Evolutionary conservation across 768 basidiomycete genomes (phyloP).

Genomic region (Coprinopsis marcescibilis): DNA sequence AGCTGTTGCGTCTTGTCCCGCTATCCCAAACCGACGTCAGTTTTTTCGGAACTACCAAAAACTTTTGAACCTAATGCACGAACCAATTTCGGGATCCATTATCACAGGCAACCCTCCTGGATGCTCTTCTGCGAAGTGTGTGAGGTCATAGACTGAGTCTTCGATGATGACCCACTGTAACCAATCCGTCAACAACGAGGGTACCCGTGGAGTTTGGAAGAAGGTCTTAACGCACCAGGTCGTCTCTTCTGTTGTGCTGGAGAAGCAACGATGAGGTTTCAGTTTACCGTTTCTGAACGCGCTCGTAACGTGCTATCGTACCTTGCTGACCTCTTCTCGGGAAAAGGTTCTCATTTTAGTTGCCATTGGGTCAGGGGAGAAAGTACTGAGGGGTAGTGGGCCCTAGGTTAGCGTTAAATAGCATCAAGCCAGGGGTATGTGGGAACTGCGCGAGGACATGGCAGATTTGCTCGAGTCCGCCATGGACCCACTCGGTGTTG

Average conservation of each 20-base stretch:
- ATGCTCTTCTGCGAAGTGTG: conserved; percentile 76
- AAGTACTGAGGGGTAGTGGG: background rate
- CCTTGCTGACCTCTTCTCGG: conserved; percentile 70
- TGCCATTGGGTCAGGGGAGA: conserved; percentile 18
- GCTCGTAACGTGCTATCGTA: conserved; percentile 22
- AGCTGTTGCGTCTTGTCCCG: conserved; percentile 86
- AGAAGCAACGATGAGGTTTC: conserved; percentile 4
- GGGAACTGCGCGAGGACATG: too few species aligned
- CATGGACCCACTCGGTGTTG: too few species aligned
- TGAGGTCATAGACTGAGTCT: conserved; percentile 77
- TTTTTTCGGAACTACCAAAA: background rate
- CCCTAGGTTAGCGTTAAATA: too few species aligned
- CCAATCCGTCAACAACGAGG: background rate
- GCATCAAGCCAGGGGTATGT: too few species aligned
- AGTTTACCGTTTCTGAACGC: background rate
- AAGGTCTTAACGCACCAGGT: conserved; percentile 43
- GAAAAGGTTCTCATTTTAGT: conserved; percentile 35
- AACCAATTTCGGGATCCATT: conserved; percentile 69
- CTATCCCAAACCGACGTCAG: conserved; percentile 32
- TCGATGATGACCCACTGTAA: conserved; percentile 79
- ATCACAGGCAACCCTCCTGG: conserved; percentile 83
- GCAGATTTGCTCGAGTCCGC: too few species aligned
- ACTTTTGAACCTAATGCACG: conserved; percentile 20
- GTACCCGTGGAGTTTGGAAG: background rate
- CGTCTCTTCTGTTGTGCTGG: conserved; percentile 77